A percentile compares a stretch with the other conserved stretches of the same genome.
These are phyloP conservation scores for Cladorrhinum sp. DNA, from an alignment of 2,329 filamentous ascomycete genomes.

Conservation along the genomic window DNA sequence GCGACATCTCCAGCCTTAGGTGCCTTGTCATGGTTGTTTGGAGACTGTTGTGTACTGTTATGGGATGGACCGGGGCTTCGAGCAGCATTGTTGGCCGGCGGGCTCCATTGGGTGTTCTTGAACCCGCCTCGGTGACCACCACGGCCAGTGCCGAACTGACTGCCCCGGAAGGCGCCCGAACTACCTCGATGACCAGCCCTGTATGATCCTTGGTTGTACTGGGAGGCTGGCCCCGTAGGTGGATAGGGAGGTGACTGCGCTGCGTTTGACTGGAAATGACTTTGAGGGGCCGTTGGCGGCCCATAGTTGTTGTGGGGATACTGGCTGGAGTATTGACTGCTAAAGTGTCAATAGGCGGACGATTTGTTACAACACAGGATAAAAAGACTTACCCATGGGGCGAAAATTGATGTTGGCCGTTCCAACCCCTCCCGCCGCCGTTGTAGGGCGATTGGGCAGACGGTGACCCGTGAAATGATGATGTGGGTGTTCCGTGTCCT, in stretches of 20 bases:
- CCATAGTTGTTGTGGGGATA: constrained; percentile 56
- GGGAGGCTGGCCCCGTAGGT: constrained; percentile 55
- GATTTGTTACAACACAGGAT: background rate
- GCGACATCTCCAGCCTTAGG: constrained; percentile 37
- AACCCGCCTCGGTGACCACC: constrained; percentile 57
- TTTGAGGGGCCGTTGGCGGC: constrained; percentile 51
- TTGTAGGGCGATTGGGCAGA: constrained; percentile 42
- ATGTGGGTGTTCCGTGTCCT: constrained; percentile 39
- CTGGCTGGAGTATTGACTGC: constrained; percentile 60
- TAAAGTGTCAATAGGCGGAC: constrained; percentile 28
- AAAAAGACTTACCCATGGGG: constrained; percentile 40
- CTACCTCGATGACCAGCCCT: constrained; percentile 48
- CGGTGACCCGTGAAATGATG: constrained; percentile 46
- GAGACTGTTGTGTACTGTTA: constrained; percentile 31
- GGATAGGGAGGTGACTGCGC: constrained; percentile 52
- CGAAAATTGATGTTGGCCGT: constrained; percentile 36
- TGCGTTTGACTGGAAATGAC: constrained; percentile 46
- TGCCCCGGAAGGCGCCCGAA: constrained; percentile 56
- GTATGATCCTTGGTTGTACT: constrained; percentile 46
- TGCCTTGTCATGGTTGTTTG: constrained; percentile 29
- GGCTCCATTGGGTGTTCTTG: constrained; percentile 69
- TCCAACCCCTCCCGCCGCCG: constrained; percentile 39
- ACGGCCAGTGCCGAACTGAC: constrained; percentile 50
- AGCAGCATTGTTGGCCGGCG: constrained; percentile 38
- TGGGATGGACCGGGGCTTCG: constrained; percentile 32